Evolutionary conservation across 352 stramenopile genomes (phyloP).

Genomic region (Peronosclerospora sorghi): DNA sequence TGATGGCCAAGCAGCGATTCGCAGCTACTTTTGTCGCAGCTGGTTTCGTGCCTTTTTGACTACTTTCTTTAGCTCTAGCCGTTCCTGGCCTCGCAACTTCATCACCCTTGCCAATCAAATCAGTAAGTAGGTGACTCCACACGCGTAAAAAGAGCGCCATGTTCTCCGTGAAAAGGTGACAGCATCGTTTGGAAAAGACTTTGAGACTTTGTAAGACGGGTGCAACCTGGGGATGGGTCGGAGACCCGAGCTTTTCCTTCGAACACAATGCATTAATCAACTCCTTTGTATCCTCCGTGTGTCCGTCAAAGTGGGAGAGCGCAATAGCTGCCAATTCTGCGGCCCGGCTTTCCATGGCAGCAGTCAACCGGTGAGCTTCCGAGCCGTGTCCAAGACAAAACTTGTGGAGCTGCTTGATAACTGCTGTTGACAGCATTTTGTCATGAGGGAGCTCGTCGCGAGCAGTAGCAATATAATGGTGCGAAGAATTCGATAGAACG

Average conservation of each 20-base stretch:
- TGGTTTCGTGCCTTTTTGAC: constrained; percentile 9
- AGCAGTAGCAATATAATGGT: constrained; percentile 19
- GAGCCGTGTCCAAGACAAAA: constrained; percentile 35
- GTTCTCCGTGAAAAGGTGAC: constrained; percentile 15
- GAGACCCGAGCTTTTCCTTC: constrained; percentile 30
- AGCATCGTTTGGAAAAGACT: constrained; percentile 52
- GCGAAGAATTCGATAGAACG: constrained; percentile 44
- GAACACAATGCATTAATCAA: constrained; percentile 42
- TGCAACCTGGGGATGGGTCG: constrained; percentile 9
- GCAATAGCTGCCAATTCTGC: constrained; percentile 42
- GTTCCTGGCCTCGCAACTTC: constrained; percentile 1
- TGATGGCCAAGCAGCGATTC: constrained; percentile 45
- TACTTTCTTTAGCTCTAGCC: constrained; percentile 10
- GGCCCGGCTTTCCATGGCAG: constrained; percentile 24
- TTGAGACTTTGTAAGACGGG: constrained; percentile 47
- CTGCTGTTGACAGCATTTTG: constrained; percentile 16
- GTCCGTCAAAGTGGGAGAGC: constrained; percentile 38
- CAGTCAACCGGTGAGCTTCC: constrained; percentile 14
- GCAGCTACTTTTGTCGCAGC: constrained; percentile 23
- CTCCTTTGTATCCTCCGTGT: constrained; percentile 20
- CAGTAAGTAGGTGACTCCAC: constrained; percentile 38
- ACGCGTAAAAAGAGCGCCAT: constrained; percentile 18
- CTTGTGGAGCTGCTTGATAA: constrained; percentile 33
- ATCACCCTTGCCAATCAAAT: constrained; percentile 18
- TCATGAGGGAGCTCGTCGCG: constrained; percentile 11